Percentiles rank a stretch among this genome's conserved stretches.
Conservation (phyloP, 352 stramenopile genomes). For the Phytophthora boehmeriae region DNA sequence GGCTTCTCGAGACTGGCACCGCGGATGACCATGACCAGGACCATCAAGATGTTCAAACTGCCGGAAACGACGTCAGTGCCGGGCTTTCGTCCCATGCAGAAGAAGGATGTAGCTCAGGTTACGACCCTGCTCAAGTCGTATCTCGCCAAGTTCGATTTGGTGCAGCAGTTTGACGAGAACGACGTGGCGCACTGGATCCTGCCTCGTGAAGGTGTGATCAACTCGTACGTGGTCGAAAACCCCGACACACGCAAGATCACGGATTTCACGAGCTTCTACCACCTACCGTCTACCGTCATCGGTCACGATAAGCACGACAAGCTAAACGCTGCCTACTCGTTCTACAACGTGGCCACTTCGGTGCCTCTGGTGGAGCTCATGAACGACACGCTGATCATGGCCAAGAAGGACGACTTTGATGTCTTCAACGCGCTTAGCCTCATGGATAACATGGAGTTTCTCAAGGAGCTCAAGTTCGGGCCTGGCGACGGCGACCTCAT, state of each 20-base stretch:
- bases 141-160: constrained; percentile 83
- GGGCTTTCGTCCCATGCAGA: constrained; percentile 69
- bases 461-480: constrained; percentile 67
- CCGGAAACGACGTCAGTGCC: constrained; percentile 48
- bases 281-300: constrained; percentile 97
- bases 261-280: constrained; percentile 98
- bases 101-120: constrained; percentile 69
- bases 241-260: constrained; percentile 84
- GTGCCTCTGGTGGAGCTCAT: constrained; percentile 56
- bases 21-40: constrained; percentile 97
- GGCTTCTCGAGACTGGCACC: constrained; percentile 95
- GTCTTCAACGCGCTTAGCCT: constrained; percentile 77
- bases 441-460: constrained; percentile 74
- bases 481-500: constrained; percentile 63
- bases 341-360: constrained; percentile 95
- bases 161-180: constrained; percentile 90
- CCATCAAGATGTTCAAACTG: constrained; percentile 93
- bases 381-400: constrained; percentile 63
- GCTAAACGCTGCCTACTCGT: constrained; percentile 98
- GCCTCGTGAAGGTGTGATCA: constrained; percentile 94
- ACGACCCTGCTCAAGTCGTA: constrained; percentile 64
- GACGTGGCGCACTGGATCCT: constrained; percentile 98
- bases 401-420: constrained; percentile 64
- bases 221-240: constrained; percentile 93
- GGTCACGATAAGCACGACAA: constrained; percentile 94